Conservation (phyloP, 441 rosid genomes). For the Erysimum pusillum region DNA sequence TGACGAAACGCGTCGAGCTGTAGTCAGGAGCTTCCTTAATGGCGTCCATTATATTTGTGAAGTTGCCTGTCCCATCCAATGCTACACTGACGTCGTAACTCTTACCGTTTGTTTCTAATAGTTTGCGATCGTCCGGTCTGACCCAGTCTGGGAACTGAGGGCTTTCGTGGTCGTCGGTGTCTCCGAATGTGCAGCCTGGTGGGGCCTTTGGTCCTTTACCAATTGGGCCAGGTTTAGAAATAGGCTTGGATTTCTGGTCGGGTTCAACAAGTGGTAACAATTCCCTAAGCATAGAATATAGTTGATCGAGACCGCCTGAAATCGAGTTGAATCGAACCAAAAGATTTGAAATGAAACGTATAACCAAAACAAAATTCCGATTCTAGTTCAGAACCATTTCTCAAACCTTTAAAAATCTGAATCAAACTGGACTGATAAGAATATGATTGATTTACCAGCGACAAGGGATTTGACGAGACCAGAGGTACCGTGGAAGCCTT, state of each 20-base stretch:
- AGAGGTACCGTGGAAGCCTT: conserved; percentile 78
- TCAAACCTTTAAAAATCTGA: too few relatives aligned
- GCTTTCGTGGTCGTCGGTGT: conserved; percentile 14
- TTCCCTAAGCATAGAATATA: conserved; percentile 60
- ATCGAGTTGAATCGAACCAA: not conserved
- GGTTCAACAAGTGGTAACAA: conserved; percentile 64
- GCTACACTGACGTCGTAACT: conserved; percentile 69
- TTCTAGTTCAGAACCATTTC: not conserved
- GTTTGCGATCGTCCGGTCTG: conserved; percentile 57
- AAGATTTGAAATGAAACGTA: too few relatives aligned
- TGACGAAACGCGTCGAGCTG: conserved; percentile 59
- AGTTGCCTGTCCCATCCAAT: conserved; percentile 80
- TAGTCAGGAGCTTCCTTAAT: conserved; percentile 72
- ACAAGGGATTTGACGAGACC: conserved; percentile 56
- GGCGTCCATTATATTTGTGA: conserved; percentile 76
- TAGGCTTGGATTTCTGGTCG: conserved; percentile 39
- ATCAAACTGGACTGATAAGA: not conserved
- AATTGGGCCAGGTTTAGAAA: conserved; percentile 36
- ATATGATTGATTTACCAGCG: conserved; percentile 44
- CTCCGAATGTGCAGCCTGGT: conserved; percentile 33
- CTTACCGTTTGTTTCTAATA: conserved; percentile 57
- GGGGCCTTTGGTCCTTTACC: conserved; percentile 42
- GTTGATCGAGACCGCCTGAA: conserved; percentile 61
- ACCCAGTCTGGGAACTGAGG: conserved; percentile 71
- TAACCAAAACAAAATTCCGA: too few relatives aligned